A percentile compares a stretch with the other conserved stretches of the same genome.
phyloP scores from a whole-genome alignment of 2,329 filamentous ascomycete species.

The Aspergillus terreus region DNA sequence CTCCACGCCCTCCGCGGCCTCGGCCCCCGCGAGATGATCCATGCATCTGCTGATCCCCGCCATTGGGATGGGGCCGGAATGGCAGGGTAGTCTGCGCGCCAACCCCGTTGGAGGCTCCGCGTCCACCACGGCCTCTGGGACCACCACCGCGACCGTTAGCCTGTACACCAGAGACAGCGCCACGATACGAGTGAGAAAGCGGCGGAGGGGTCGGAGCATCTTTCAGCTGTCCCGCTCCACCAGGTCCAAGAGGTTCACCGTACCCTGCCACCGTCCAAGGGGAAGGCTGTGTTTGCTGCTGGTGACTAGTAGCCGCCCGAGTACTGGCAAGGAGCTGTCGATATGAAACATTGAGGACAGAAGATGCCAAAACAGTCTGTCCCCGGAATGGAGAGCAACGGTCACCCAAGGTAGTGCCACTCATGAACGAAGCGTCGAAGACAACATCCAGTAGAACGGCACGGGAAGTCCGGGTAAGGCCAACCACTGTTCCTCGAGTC shows the following conservation, averaged over 20 bases:
- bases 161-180: constrained; percentile 48
- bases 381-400: constrained; percentile 91
- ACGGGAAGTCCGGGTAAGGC: constrained; percentile 82
- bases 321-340: constrained; percentile 68
- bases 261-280: constrained; percentile 55
- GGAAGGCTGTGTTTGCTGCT: constrained; percentile 55
- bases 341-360: constrained; percentile 81
- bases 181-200: constrained; percentile 57
- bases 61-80: constrained; percentile 29
- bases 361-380: constrained; percentile 82
- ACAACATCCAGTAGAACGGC: constrained; percentile 83
- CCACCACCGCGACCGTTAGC: constrained; percentile 35
- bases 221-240: constrained; percentile 58
- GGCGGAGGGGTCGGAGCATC: constrained; percentile 55
- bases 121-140: constrained; percentile 32
- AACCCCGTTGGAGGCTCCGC: constrained; percentile 24
- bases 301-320: constrained; percentile 38
- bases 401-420: constrained; percentile 84
- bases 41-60: constrained; percentile 16
- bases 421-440: constrained; percentile 96
- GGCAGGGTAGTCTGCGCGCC: constrained; percentile 25
- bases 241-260: constrained; percentile 55
- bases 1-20: constrained; percentile 27
- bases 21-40: constrained; percentile 30
- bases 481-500: constrained; percentile 87